Conservation (phyloP, 805 yeast genomes). For the Cyberlindnera saturnus region DNA sequence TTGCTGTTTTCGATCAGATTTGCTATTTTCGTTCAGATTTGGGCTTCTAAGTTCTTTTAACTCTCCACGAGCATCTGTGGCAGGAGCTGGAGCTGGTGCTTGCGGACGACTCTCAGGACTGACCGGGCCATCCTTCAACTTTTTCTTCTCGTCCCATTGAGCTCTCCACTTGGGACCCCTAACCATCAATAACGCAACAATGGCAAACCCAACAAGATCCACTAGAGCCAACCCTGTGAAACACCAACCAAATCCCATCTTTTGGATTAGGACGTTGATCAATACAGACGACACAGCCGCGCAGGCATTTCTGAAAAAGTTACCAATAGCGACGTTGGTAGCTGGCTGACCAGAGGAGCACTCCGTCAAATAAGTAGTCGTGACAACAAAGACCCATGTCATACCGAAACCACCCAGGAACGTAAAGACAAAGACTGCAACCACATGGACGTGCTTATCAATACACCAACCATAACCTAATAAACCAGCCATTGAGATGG, state of each 20-base stretch:
- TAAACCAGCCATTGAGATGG: slow-evolving; percentile 37
- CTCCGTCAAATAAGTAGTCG: slow-evolving; percentile 49
- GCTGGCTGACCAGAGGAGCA: slow-evolving; percentile 45
- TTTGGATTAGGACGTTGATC: slow-evolving; percentile 28
- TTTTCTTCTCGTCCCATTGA: slow-evolving; percentile 8
- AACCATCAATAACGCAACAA: slow-evolving; percentile 11
- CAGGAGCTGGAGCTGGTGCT: too few relatives aligned
- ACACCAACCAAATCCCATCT: slow-evolving; percentile 48
- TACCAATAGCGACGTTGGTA: slow-evolving; percentile 47
- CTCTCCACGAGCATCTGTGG: too few relatives aligned
- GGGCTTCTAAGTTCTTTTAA: too few relatives aligned
- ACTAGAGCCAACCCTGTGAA: slow-evolving; percentile 43
- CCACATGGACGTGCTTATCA: slow-evolving; percentile 32
- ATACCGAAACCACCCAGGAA: slow-evolving; percentile 46
- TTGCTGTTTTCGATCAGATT: too few relatives aligned
- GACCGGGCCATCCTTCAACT: not conserved
- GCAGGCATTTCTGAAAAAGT: slow-evolving; percentile 44
- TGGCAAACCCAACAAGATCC: slow-evolving; percentile 20
- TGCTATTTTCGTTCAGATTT: too few relatives aligned
- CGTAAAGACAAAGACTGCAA: slow-evolving; percentile 35
- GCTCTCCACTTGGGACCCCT: slow-evolving; percentile 18
- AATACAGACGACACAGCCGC: slow-evolving; percentile 49
- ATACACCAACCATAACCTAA: slow-evolving; percentile 50
- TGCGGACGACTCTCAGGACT: too few relatives aligned
- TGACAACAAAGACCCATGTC: slow-evolving; percentile 49